Conservation (phyloP, 2,329 filamentous ascomycete genomes). For the Geoglossum cookeanum region DNA sequence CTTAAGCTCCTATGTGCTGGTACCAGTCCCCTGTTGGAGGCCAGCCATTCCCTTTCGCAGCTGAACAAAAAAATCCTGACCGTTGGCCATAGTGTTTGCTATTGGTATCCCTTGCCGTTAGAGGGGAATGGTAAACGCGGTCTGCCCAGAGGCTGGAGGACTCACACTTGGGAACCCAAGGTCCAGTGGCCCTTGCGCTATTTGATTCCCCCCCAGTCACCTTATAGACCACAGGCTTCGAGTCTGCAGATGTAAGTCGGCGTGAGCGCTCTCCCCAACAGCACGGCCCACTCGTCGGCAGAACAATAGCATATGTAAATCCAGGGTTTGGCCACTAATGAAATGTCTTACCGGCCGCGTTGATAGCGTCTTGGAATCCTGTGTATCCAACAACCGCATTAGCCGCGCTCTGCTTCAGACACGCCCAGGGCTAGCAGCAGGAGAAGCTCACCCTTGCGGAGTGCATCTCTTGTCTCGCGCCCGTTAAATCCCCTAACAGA, state of each 20-base stretch:
- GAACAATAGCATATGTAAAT: background rate
- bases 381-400: background rate
- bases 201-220: background rate
- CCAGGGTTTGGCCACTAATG: background rate
- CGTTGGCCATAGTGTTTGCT: constrained; percentile 23
- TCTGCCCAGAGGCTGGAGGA: background rate
- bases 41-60: constrained; percentile 25
- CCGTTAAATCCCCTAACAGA: constrained; percentile 23
- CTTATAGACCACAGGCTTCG: constrained; percentile 2
- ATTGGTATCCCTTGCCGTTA: background rate
- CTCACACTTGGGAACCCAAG: constrained; percentile 23
- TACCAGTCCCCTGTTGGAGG: constrained; percentile 16
- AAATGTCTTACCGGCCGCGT: background rate
- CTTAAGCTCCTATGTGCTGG: constrained; percentile 11
- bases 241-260: background rate
- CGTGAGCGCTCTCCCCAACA: background rate
- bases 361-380: background rate
- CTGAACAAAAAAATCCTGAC: constrained; percentile 26
- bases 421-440: no score
- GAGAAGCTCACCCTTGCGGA: constrained; percentile 10
- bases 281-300: background rate
- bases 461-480: constrained; percentile 22
- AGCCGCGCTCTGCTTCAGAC: background rate
- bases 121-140: background rate
- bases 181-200: constrained; percentile 20